Conservation (phyloP, 352 stramenopile genomes). For the Phytophthora hibernalis region DNA sequence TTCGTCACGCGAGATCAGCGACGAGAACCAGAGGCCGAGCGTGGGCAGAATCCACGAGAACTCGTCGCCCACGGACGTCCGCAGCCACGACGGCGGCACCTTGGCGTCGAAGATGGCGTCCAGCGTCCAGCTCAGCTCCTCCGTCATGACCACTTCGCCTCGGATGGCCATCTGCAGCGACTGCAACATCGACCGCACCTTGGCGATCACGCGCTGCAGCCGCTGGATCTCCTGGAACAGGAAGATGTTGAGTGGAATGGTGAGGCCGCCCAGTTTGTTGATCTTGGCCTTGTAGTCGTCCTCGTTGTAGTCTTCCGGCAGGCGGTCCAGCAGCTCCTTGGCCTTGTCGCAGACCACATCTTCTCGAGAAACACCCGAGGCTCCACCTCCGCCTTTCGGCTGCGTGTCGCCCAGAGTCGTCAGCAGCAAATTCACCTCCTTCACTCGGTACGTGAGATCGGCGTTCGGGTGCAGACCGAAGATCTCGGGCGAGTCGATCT, state of each 20-base stretch:
- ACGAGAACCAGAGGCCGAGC: slow-evolving; percentile 98
- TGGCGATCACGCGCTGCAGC: slow-evolving; percentile 95
- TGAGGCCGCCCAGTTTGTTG: slow-evolving; percentile 95
- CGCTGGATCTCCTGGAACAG: slow-evolving; percentile 99
- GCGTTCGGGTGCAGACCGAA: slow-evolving; percentile 99
- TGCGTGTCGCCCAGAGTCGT: slow-evolving; percentile 96
- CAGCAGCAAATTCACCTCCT: slow-evolving; percentile 96
- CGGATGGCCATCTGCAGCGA: slow-evolving; percentile 98
- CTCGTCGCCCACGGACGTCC: slow-evolving; percentile 96
- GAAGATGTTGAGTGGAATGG: slow-evolving; percentile 98
- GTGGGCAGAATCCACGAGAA: slow-evolving; percentile 98
- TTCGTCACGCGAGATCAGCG: slow-evolving; percentile 94
- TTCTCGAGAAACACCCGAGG: slow-evolving; percentile 92
- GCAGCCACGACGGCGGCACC: slow-evolving; percentile 95
- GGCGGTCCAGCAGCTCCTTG: slow-evolving; percentile 92
- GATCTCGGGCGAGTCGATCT: slow-evolving; percentile 98
- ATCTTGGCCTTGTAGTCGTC: slow-evolving; percentile 99
- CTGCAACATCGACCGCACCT: slow-evolving; percentile 95
- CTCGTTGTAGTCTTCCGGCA: slow-evolving; percentile 97
- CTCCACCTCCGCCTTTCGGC: slow-evolving; percentile 93
- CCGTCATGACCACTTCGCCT: slow-evolving; percentile 98
- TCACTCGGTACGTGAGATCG: slow-evolving; percentile 97
- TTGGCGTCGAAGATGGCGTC: slow-evolving; percentile 97
- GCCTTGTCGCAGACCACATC: slow-evolving; percentile 97
- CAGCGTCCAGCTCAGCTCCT: slow-evolving; percentile 95